These are phyloP conservation scores for Sporothrix inflata DNA, from an alignment of 2,329 filamentous ascomycete species.

Conservation along the genomic window DNA sequence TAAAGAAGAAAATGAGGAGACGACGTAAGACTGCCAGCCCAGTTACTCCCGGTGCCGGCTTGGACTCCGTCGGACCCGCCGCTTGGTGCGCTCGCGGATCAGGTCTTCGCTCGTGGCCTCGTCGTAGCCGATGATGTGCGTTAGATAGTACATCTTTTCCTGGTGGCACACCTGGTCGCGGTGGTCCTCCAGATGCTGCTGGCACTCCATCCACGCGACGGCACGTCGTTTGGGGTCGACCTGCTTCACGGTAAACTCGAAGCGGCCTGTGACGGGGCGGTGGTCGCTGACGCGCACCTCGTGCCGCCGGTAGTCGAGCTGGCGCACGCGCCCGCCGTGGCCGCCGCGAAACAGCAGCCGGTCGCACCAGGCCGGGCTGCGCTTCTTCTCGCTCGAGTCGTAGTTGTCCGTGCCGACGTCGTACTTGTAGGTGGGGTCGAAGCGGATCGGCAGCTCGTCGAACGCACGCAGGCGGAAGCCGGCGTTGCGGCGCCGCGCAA, in stretches of 20 bases:
- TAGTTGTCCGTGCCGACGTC: conserved; percentile 94
- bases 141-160: conserved; percentile 64
- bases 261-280: conserved; percentile 83
- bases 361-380: conserved; percentile 96
- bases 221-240: conserved; percentile 70
- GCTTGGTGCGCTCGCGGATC: conserved; percentile 47
- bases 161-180: conserved; percentile 69
- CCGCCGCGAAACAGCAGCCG: conserved; percentile 79
- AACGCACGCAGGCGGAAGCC: conserved; percentile 88
- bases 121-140: conserved; percentile 58
- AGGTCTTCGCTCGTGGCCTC: conserved; percentile 53
- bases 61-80: conserved; percentile 36
- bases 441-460: conserved; percentile 86
- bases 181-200: conserved; percentile 73
- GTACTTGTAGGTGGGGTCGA: conserved; percentile 97
- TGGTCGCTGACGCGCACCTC: conserved; percentile 92
- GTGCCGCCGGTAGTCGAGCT: conserved; percentile 84
- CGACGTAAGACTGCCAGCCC: no score
- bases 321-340: conserved; percentile 70
- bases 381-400: conserved; percentile 91
- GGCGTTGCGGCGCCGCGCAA: conserved; percentile 85
- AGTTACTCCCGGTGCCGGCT: conserved; percentile 33
- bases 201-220: conserved; percentile 70
- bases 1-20: not conserved
- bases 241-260: conserved; percentile 82